Evolutionary conservation across 495 filamentous ascomycete species (phyloP), one percentile per base, ranked within the genome.

Genomic region (Penicillium longicatenatum): DNA sequence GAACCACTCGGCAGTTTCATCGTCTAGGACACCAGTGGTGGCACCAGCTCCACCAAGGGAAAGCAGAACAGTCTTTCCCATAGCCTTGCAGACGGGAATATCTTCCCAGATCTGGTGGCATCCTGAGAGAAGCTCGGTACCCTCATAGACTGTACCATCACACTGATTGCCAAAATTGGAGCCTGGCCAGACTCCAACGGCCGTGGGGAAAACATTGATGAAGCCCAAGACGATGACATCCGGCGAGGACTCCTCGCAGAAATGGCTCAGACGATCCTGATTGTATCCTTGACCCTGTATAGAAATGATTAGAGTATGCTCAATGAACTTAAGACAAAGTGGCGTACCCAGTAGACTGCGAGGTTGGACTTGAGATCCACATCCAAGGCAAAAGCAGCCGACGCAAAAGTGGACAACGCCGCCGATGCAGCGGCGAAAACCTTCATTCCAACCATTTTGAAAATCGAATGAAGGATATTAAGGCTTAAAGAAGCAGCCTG

Each of bases 181-280:
- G 5, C 78, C 82, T 9, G 86, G 84, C 54, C 79, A 84, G 21
- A 80, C 82, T 44, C 70, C 73, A n/a, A 76, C 70, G 9, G 63
- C 70, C 16, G 79, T 71, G 0, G 89, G 87, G 63, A 89, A 91
- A 6, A 72, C 54, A 58, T 88, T 81, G 35, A 90, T 73, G 66
- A 91, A 92, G 0, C 75, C 86, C 29, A 91, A 59, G 47, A 83
- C 81, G 64, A 92, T 85, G 46, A 92, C 83, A 61, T 91, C 89
- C 54, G 88, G 73, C 10, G 69, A 74, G 0, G 79, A 66, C 41
- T 87, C 76, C 21, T 80, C 63, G 69, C 88, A 90, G 61, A 85
- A 85, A 35, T 80, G 73, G 22, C 68, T 63, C 1, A 91, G 77
- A 21, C 76, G 76, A 24, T 61, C 54, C 50, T 82, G 79, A 45